These are phyloP conservation scores for Claviceps sp. DNA, from an alignment of 2,329 filamentous ascomycete genomes.

Conservation along the genomic window DNA sequence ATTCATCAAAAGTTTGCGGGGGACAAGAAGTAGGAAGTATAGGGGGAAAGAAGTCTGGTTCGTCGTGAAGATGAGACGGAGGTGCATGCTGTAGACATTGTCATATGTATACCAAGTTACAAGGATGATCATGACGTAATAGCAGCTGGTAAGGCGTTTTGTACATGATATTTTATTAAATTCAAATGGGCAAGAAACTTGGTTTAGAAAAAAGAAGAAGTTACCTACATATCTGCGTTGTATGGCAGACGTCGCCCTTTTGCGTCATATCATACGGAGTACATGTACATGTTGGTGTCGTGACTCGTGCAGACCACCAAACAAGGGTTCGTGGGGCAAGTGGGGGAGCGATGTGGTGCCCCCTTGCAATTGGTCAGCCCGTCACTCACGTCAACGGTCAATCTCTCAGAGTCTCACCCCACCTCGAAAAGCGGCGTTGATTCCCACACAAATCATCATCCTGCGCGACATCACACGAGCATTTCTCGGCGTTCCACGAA, in stretches of 20 bases:
- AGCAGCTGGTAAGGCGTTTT: slow-evolving; percentile 1
- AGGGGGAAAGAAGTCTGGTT: too few species aligned
- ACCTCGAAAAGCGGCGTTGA: background rate
- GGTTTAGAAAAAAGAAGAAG: background rate
- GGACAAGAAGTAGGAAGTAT: slow-evolving; percentile 17
- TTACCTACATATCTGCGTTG: too few species aligned
- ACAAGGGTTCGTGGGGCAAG: too few species aligned
- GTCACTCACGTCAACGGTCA: background rate
- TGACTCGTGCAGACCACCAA: too few species aligned
- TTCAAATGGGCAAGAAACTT: background rate
- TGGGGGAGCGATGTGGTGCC: too few species aligned
- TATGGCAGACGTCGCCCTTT: too few species aligned
- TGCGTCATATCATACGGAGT: too few species aligned
- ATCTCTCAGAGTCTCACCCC: background rate
- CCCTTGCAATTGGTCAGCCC: background rate
- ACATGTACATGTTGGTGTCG: too few species aligned
- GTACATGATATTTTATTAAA: background rate
- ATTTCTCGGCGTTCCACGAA: background rate
- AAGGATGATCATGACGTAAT: background rate
- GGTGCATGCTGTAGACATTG: background rate
- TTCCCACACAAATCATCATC: background rate
- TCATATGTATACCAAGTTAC: slow-evolving; percentile 2
- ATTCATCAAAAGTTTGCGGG: slow-evolving; percentile 41
- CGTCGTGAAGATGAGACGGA: background rate
- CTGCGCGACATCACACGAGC: slow-evolving; percentile 1